Base-by-base conservation (phyloP, 2,329 filamentous ascomycete species). In the Cordyceps cateniannulata region DNA sequence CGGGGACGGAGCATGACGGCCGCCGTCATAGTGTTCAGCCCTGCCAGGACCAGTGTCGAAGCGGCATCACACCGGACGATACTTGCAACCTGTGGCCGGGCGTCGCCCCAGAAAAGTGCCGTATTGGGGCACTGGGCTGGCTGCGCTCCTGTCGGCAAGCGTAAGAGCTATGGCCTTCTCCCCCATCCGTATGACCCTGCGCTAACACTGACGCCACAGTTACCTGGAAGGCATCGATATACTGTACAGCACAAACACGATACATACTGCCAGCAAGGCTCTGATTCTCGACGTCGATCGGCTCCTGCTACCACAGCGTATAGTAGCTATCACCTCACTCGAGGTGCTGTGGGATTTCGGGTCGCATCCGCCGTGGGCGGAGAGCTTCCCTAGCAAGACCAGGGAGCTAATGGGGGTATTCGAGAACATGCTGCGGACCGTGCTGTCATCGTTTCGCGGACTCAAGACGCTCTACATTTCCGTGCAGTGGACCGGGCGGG, bases 41-140 rank as follows among this genome's bases (percentile, higher is more conserved):
- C 3, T 59, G 51, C 22, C 55, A 66, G 40, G 65, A 63, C 48
- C 59, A 62, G 55, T 67, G 67, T 54, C 54, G 68, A 25, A 35
- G 63, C 51, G 65, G 65, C 38, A 47, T 60, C 16, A 35, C 42
- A 8, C 59, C 60, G 29, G 54, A 62, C 10, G 22, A 22, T 8
- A 25, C 49, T 1, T 71, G 68, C n/a, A 48, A 62, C 9, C 22
- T 62, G 14, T 70, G 67, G 66, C 66, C 67, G 0, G 65, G 66
- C 1, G 44, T 63, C 10, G 53, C 50, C 9, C 63, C 67, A 0
- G 14, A 54, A 2, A 66, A 66, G 45, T 69, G 66, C 45, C 59
- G 32, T 0, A 56, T 73, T 16, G 72, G 71, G 0, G 65, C 64
- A 0, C 65, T 73, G 64, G 71, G 69, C 3, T 74, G 71, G 70